Percentiles rank a stretch among this genome's conserved stretches.
Evolutionary conservation across 73 alveolate species (phyloP).

Genomic region (Paraurostyla sp.): DNA sequence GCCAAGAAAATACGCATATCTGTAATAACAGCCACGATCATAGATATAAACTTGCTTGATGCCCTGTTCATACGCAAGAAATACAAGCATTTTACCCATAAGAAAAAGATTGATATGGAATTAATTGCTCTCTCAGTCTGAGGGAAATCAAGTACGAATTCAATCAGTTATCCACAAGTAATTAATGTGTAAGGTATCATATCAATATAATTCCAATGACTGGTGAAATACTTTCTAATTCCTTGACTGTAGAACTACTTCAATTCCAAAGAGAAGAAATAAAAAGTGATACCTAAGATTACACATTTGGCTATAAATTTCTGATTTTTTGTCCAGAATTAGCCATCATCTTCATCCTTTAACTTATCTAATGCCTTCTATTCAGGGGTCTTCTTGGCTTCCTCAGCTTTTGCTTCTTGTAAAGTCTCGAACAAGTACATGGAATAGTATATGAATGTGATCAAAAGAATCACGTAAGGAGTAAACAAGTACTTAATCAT

Average conservation of each 20-base stretch:
- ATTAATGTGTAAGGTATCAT: conserved; percentile 23
- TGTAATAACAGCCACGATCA: conserved; percentile 59
- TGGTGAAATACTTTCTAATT: conserved; percentile 40
- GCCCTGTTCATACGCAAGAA: conserved; percentile 51
- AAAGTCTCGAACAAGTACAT: not conserved
- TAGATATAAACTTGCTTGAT: conserved; percentile 36
- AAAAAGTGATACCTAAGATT: conserved; percentile 2
- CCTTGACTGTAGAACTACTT: conserved; percentile 30
- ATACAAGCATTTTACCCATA: conserved; percentile 58
- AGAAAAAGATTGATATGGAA: conserved; percentile 34
- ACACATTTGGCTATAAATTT: not conserved
- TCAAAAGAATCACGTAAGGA: conserved; percentile 43
- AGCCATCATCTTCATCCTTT: no score
- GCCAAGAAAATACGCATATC: conserved; percentile 57
- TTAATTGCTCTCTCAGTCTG: conserved; percentile 11
- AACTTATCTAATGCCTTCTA: no score
- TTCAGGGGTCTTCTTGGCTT: no score
- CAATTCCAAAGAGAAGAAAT: conserved; percentile 27
- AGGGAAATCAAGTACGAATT: conserved; percentile 1
- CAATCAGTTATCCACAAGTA: not conserved
- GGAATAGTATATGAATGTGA: conserved; percentile 5
- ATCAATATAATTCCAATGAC: conserved; percentile 59
- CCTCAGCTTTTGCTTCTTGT: no score
- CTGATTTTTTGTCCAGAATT: conserved; percentile 23
- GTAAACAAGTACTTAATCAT: conserved; percentile 9